Percentiles rank a stretch among this genome's conserved stretches.
Conservation (phyloP, 192 early-diverging fungal species). For the Coemansia sp. region DNA sequence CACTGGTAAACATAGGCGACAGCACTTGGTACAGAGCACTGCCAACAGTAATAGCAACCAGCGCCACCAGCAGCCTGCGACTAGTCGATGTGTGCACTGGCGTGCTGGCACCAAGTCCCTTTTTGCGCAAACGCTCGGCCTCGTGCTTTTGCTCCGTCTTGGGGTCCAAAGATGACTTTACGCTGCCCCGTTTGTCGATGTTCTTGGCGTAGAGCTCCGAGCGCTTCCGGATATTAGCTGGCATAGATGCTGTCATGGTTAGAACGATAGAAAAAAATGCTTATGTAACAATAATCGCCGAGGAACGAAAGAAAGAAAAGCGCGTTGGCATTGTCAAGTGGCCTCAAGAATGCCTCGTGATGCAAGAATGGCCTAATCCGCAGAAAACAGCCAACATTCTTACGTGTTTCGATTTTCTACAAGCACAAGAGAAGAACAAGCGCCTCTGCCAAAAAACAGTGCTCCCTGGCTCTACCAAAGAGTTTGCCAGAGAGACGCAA, state of each 20-base stretch:
- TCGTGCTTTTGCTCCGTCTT: constrained; percentile 29
- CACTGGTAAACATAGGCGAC: constrained; percentile 27
- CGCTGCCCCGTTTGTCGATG: constrained; percentile 39
- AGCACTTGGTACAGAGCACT: constrained; percentile 47
- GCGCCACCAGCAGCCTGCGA: constrained; percentile 17
- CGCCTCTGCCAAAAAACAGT: too few relatives aligned
- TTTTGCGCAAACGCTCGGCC: constrained; percentile 35
- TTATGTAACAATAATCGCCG: neutral
- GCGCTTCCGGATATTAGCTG: constrained; percentile 40
- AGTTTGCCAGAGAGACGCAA: too few relatives aligned
- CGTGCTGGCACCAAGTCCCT: constrained; percentile 17
- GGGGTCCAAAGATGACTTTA: constrained; percentile 37
- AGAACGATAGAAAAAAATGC: neutral
- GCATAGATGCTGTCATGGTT: constrained; percentile 36
- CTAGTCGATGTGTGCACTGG: constrained; percentile 14
- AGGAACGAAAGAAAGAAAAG: neutral
- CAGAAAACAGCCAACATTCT: too few relatives aligned
- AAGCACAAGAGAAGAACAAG: too few relatives aligned
- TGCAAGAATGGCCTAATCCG: neutral
- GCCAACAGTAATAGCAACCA: constrained; percentile 39
- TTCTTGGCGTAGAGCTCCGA: constrained; percentile 42
- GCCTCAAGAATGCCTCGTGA: neutral
- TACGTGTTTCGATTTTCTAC: too few relatives aligned
- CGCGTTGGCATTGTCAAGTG: constrained; percentile 1
- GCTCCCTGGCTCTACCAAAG: too few relatives aligned